Evolutionary conservation across 306 rosid genomes (phyloP).

Genomic region (Cucumis cinereus): DNA sequence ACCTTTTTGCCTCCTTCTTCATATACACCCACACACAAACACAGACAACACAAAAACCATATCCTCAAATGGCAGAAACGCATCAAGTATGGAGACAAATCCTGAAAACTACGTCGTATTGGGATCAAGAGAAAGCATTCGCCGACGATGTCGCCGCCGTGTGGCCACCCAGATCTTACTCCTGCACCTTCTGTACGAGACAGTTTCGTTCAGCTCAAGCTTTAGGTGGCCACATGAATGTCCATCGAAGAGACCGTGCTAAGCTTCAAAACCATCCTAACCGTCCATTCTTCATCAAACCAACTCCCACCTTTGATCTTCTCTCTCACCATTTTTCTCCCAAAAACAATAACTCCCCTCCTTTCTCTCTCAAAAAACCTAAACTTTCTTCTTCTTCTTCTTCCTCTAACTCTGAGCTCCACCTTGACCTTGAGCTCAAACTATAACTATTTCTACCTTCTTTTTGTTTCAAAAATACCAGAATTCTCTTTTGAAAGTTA

Average conservation of each 20-base stretch:
- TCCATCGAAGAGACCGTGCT: slow-evolving; percentile 84
- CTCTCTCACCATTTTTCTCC: background rate
- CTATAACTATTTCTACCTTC: too few species aligned
- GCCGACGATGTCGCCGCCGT: slow-evolving; percentile 59
- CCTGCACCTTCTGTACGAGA: slow-evolving; percentile 68
- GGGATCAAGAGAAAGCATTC: slow-evolving; percentile 79
- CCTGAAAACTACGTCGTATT: slow-evolving; percentile 11
- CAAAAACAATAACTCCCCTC: background rate
- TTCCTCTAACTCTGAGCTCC: too few species aligned
- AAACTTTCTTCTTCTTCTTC: background rate
- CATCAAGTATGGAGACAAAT: slow-evolving; percentile 1
- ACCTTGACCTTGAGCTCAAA: too few species aligned
- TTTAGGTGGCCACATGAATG: slow-evolving; percentile 96
- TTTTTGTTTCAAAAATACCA: too few species aligned
- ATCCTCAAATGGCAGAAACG: slow-evolving; percentile 21
- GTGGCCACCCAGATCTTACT: slow-evolving; percentile 91
- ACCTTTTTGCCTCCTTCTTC: too few species aligned
- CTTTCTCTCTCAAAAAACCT: background rate
- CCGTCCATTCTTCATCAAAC: slow-evolving; percentile 8
- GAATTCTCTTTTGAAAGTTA: too few species aligned
- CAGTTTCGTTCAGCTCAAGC: slow-evolving; percentile 96
- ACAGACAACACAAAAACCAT: too few species aligned
- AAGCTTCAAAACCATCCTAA: slow-evolving; percentile 25
- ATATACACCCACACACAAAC: too few species aligned
- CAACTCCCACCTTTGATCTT: background rate